phyloP scores from a whole-genome alignment of 306 rosid species.

The Canavalia ensiformis region DNA sequence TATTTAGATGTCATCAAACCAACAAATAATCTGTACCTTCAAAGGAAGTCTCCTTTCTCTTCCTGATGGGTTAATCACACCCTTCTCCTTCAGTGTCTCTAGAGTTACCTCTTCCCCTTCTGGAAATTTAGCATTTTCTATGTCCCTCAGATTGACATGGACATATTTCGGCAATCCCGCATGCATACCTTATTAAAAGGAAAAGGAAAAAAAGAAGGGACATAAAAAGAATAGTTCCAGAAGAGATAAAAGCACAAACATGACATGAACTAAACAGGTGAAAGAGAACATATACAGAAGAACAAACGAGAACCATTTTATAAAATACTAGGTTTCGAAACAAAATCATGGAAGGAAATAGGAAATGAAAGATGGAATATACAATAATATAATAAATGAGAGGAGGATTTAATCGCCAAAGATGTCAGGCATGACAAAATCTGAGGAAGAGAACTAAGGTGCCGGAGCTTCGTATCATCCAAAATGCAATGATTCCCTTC shows the following conservation, averaged over 20 bases:
- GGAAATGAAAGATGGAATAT: background rate
- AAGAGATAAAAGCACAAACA: conserved; percentile 13
- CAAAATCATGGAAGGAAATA: conserved; percentile 6
- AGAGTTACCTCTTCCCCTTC: conserved; percentile 94
- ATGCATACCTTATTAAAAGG: conserved; percentile 71
- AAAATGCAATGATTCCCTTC: conserved; percentile 13
- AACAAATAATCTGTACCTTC: conserved; percentile 67
- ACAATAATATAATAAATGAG: background rate
- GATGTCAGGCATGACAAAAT: background rate
- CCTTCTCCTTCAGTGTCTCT: conserved; percentile 76
- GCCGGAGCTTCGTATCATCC: conserved; percentile 4
- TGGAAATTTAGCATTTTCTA: conserved; percentile 80
- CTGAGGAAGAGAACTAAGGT: background rate
- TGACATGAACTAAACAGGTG: background rate
- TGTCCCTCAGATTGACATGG: conserved; percentile 87
- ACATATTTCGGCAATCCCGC: conserved; percentile 91
- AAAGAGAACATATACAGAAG: conserved; percentile 5
- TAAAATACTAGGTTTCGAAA: conserved; percentile 17
- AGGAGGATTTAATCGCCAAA: conserved; percentile 25
- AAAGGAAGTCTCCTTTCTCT: conserved; percentile 90
- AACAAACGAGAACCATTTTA: conserved; percentile 10
- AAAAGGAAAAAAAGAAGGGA: background rate
- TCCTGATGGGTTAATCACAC: conserved; percentile 94
- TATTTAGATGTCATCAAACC: conserved; percentile 16
- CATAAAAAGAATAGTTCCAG: conserved; percentile 33